Evolutionary conservation across 257 asterid genomes (phyloP).

Genomic region (Primulina tabacum): DNA sequence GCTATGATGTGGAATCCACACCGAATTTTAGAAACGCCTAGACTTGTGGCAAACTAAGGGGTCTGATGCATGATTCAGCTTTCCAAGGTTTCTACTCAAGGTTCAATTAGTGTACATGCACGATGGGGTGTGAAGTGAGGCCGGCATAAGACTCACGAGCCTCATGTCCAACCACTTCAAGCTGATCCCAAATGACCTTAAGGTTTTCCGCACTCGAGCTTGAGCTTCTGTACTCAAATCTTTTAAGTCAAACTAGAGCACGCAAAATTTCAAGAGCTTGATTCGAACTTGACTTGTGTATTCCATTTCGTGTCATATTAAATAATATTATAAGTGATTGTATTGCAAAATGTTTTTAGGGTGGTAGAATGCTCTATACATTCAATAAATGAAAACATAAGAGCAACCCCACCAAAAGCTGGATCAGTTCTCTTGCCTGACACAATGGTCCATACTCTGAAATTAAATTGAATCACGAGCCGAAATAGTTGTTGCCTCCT

Average conservation of each 20-base stretch:
- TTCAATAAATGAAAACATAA: conserved; percentile 24
- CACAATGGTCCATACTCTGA: conserved; percentile 16
- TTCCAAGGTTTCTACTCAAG: background rate
- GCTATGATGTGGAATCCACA: background rate
- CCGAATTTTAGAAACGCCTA: background rate
- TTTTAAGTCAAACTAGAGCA: background rate
- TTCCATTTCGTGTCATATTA: background rate
- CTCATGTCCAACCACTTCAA: background rate
- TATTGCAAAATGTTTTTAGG: background rate
- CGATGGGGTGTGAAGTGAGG: background rate
- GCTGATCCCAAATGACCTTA: background rate
- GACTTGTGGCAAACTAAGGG: background rate
- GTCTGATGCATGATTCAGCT: background rate
- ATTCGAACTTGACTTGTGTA: background rate
- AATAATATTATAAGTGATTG: too few relatives aligned
- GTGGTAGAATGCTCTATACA: conserved; percentile 12
- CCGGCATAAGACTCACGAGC: background rate
- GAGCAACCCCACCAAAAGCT: conserved; percentile 27
- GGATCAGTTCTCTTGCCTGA: conserved; percentile 35
- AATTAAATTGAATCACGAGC: conserved; percentile 23
- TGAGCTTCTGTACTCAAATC: too few relatives aligned
- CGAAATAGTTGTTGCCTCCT: conserved; percentile 11
- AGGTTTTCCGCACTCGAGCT: background rate
- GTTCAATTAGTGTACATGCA: background rate
- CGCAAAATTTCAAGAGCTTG: background rate